These are phyloP conservation scores for Linnemannia elongata DNA, from an alignment of 192 early-diverging fungal species.

Conservation along the genomic window DNA sequence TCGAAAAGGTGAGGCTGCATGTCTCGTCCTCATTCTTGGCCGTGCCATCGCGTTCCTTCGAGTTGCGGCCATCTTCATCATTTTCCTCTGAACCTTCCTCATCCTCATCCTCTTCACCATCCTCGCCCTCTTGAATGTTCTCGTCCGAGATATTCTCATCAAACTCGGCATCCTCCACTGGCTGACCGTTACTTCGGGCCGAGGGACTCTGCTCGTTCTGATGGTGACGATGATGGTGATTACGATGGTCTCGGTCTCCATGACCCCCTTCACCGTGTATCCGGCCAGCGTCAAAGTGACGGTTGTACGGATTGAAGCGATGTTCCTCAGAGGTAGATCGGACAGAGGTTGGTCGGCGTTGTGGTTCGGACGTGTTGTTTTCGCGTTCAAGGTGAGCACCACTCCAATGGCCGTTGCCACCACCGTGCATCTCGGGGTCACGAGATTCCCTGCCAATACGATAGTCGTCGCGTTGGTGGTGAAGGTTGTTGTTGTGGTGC, in stretches of 20 bases:
- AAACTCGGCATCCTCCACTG: slow-evolving; percentile 16
- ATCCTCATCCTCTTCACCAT: slow-evolving; percentile 19
- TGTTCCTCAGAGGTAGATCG: background rate
- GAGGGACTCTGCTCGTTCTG: slow-evolving; percentile 4
- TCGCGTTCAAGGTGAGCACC: background rate
- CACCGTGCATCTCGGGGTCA: background rate
- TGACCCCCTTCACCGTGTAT: background rate
- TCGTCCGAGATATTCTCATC: slow-evolving; percentile 33
- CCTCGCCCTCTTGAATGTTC: slow-evolving; percentile 22
- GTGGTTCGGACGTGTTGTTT: too few species aligned
- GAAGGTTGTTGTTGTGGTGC: background rate
- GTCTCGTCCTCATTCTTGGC: slow-evolving; percentile 31
- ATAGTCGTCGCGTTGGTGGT: background rate
- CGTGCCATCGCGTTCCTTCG: background rate
- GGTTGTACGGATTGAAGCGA: background rate
- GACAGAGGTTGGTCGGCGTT: background rate
- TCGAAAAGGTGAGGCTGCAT: slow-evolving; percentile 12
- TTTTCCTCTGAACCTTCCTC: slow-evolving; percentile 22
- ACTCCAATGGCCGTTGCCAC: background rate
- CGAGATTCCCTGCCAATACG: background rate
- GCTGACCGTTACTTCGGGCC: slow-evolving; percentile 1
- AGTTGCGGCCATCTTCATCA: background rate
- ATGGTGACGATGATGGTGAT: background rate
- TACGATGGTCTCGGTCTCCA: background rate
- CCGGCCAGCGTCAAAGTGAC: background rate